Percentiles rank a stretch among this genome's conserved stretches.
Conservation (phyloP, 305 asterid genomes). For the Nicotiana rustica region DNA sequence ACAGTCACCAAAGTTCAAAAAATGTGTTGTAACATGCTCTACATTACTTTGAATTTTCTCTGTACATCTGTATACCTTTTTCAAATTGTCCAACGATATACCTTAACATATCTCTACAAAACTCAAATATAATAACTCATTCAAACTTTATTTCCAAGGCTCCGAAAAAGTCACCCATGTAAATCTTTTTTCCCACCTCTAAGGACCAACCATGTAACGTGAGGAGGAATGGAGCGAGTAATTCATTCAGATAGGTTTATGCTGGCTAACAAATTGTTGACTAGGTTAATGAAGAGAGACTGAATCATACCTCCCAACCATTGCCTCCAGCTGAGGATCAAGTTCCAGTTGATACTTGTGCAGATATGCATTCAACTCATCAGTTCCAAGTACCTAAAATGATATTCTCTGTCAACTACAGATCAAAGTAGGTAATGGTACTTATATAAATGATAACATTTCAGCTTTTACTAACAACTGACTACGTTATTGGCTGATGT, state of each 20-base stretch:
- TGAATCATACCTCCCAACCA: slow-evolving; percentile 67
- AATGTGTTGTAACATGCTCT: neutral
- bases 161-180: neutral
- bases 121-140: neutral
- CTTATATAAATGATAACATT: neutral
- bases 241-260: slow-evolving; percentile 12
- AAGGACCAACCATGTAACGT: neutral
- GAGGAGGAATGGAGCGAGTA: neutral
- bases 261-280: neutral
- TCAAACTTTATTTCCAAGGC: neutral
- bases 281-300: slow-evolving; percentile 16
- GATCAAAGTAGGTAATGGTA: slow-evolving; percentile 19
- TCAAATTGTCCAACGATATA: neutral
- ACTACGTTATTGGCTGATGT: neutral
- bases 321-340: slow-evolving; percentile 75
- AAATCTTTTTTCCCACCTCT: rapidly evolving
- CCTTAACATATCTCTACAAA: neutral
- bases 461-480: slow-evolving; percentile 15
- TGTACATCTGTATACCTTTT: neutral
- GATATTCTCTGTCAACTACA: slow-evolving; percentile 34
- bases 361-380: slow-evolving; percentile 78
- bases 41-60: neutral
- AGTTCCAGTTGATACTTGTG: slow-evolving; percentile 70
- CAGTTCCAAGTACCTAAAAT: slow-evolving; percentile 75
- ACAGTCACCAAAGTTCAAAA: neutral